phyloP scores from a whole-genome alignment of 148 eudicot genomes.

The Bassia scoparia region DNA sequence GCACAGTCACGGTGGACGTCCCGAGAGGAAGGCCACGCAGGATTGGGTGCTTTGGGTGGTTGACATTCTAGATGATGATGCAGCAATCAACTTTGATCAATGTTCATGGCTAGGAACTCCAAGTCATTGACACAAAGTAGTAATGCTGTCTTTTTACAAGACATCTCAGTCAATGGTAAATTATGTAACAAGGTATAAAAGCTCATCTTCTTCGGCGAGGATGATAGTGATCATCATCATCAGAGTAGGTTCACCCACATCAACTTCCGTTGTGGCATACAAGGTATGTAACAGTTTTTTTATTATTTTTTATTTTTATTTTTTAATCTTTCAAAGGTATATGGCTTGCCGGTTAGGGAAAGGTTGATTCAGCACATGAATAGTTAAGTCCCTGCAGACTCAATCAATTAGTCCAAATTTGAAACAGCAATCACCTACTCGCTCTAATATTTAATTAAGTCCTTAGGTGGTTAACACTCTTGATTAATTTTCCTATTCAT shows the following conservation, averaged over 20 bases:
- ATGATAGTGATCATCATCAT: constrained; percentile 6
- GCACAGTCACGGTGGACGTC: constrained; percentile 58
- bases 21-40: constrained; percentile 50
- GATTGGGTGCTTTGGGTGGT: constrained; percentile 45
- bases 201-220: constrained; percentile 15
- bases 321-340: too few relatives aligned
- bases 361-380: too few relatives aligned
- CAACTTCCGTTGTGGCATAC: neutral
- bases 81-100: neutral
- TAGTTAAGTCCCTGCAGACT: too few relatives aligned
- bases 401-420: too few relatives aligned
- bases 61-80: constrained; percentile 24
- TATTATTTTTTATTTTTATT: too few relatives aligned
- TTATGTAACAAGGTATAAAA: neutral
- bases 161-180: neutral
- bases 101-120: constrained; percentile 17
- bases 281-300: constrained; percentile 10
- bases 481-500: too few relatives aligned
- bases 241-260: constrained; percentile 4
- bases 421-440: too few relatives aligned
- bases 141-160: neutral
- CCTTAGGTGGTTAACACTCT: too few relatives aligned
- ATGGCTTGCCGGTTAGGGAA: too few relatives aligned
- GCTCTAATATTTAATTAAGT: too few relatives aligned
- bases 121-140: constrained; percentile 10